Evolutionary conservation across 148 eudicot species (phyloP).

Genomic region (Linanthus parryae): DNA sequence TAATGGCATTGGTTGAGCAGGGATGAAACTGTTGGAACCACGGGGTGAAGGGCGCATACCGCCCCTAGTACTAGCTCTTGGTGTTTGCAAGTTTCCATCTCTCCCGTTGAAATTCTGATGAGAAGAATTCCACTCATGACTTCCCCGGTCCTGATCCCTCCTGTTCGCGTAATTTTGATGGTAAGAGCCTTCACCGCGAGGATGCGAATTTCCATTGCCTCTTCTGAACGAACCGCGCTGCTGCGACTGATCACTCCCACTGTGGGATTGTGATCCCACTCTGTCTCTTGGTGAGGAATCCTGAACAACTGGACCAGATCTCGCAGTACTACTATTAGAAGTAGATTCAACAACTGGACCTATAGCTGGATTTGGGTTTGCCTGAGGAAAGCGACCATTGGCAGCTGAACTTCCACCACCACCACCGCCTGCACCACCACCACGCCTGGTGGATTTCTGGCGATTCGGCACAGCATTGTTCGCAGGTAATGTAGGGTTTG

Average conservation of each 20-base stretch:
- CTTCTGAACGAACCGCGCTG: slow-evolving; percentile 52
- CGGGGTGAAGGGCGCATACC: slow-evolving; percentile 37
- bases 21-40: slow-evolving; percentile 31
- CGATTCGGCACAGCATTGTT: slow-evolving; percentile 47
- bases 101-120: slow-evolving; percentile 50
- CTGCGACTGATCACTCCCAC: slow-evolving; percentile 48
- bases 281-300: slow-evolving; percentile 48
- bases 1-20: slow-evolving; percentile 36
- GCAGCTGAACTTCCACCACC: slow-evolving; percentile 39
- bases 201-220: slow-evolving; percentile 46
- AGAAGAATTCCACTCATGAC: slow-evolving; percentile 60
- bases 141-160: slow-evolving; percentile 63
- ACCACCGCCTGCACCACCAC: slow-evolving; percentile 53
- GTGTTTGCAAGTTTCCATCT: slow-evolving; percentile 51
- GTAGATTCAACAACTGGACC: slow-evolving; percentile 30
- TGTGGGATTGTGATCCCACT: slow-evolving; percentile 31
- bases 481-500: slow-evolving; percentile 29
- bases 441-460: slow-evolving; percentile 59
- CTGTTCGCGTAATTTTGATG: slow-evolving; percentile 52
- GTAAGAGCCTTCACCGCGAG: slow-evolving; percentile 71
- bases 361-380: slow-evolving; percentile 18
- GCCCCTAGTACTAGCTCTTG: slow-evolving; percentile 44
- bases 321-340: slow-evolving; percentile 29
- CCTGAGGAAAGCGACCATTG: slow-evolving; percentile 60
- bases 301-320: slow-evolving; percentile 27